These are phyloP conservation scores for Eudorina sp. DNA, from an alignment of 139 green algal species.

Conservation along the genomic window DNA sequence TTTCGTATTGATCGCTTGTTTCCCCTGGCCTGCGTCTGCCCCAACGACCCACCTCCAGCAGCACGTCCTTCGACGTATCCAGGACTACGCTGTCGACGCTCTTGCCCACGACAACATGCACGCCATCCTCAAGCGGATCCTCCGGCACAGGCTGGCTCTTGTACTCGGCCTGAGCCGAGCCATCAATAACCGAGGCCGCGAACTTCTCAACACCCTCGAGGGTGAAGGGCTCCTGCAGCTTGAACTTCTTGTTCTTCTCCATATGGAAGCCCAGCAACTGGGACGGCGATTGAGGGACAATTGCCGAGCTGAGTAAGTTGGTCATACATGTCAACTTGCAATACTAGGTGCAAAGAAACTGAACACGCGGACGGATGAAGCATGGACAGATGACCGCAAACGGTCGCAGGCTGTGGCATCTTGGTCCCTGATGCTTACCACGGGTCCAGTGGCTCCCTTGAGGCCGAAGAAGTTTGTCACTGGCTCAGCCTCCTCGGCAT, in stretches of 20 bases:
- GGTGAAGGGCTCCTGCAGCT: slow-evolving; percentile 63
- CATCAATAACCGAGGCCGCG: slow-evolving; percentile 68
- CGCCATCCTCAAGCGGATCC: slow-evolving; percentile 58
- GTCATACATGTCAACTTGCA: no score
- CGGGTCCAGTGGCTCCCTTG: slow-evolving; percentile 56
- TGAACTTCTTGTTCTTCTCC: slow-evolving; percentile 81
- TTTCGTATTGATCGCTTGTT: no score
- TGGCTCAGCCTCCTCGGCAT: slow-evolving; percentile 61
- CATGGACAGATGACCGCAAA: no score
- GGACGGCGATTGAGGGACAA: no score
- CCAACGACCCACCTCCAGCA: slow-evolving; percentile 78
- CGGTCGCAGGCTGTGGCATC: no score
- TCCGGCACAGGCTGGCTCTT: slow-evolving; percentile 76
- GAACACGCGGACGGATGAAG: no score
- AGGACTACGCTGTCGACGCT: slow-evolving; percentile 77
- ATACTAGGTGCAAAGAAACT: no score
- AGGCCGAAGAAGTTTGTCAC: slow-evolving; percentile 90
- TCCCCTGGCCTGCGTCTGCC: no score
- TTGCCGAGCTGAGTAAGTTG: no score
- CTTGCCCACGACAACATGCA: slow-evolving; percentile 83
- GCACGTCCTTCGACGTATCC: slow-evolving; percentile 78
- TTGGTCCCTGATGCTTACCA: no score
- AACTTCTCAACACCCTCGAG: slow-evolving; percentile 69
- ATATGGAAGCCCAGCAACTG: slow-evolving; percentile 82
- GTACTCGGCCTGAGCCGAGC: slow-evolving; percentile 66